phyloP scores from a whole-genome alignment of 306 rosid species.

The Trifolium pratense region DNA sequence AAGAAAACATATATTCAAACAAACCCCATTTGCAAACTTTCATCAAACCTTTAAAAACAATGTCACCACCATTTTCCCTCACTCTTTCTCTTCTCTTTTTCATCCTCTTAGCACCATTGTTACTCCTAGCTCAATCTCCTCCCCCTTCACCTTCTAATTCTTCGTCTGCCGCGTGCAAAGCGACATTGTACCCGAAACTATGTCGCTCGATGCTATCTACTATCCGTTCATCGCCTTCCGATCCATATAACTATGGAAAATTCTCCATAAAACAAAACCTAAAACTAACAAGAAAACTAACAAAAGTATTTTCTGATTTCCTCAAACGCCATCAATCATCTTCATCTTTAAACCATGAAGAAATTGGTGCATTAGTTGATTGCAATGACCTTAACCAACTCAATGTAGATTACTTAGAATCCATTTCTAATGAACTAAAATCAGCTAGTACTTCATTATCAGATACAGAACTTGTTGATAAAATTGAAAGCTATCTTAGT shows the following conservation, averaged over 20 bases:
- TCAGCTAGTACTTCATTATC: neutral
- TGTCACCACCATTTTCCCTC: constrained; percentile 33
- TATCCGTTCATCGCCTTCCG: constrained; percentile 57
- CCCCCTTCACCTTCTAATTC: constrained; percentile 5
- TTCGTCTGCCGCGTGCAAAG: constrained; percentile 48
- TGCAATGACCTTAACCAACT: constrained; percentile 63
- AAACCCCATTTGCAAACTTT: neutral
- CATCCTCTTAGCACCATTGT: constrained; percentile 36
- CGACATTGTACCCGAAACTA: constrained; percentile 74
- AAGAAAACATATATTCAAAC: neutral
- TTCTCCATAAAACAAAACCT: constrained; percentile 68
- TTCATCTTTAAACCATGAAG: constrained; percentile 36
- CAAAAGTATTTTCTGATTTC: constrained; percentile 42
- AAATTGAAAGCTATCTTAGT: constrained; percentile 60
- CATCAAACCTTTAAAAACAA: neutral
- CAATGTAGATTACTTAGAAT: constrained; percentile 56
- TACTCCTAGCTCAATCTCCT: constrained; percentile 43
- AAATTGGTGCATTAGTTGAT: constrained; percentile 54
- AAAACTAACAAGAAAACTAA: constrained; percentile 55
- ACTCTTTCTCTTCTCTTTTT: constrained; percentile 21
- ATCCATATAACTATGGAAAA: constrained; percentile 61
- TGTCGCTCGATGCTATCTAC: constrained; percentile 74
- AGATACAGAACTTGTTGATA: constrained; percentile 49
- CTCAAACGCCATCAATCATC: constrained; percentile 40
- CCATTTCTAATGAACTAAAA: constrained; percentile 49